Evolutionary conservation across 805 yeast species (phyloP), one percentile per base, ranked within the genome.

Genomic region (Priceomyces fermenticarens): DNA sequence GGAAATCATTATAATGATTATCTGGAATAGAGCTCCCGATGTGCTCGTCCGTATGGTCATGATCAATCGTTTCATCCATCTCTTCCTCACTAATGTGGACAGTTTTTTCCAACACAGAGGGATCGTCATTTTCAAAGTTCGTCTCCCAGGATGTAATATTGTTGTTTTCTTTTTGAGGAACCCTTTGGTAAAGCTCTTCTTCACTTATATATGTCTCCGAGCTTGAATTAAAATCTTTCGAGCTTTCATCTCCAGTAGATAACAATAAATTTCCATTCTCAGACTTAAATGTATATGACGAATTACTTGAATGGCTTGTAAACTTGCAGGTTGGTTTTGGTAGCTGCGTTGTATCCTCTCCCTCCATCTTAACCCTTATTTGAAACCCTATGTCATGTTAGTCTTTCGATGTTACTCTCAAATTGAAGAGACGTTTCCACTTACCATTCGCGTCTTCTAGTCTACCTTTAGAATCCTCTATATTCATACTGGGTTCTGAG

Each of bases 141-240:
- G 58, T 35, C 25, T 49, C 55, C 40, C 56, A 49, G 3, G 54
- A 46, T 28, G 38, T 25, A 27, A 32, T 28, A 14, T 32, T 27
- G 6, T 10, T 20, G 14, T 26, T 35, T 30, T 17, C 20, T 7
- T 17, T 16, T 10, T 27, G 32, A 6, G 15, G 35, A 13, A 14
- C 29, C 3, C 44, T 31, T 20, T 8, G 7, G 8, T 8, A 8
- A 20, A 5, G 25, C 15, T 37, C 47, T n/a, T 30, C 33, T 17
- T 67, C 71, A 45, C 71, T 65, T 13, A 64, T 65, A 35, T 57
- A 69, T 7, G 75, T 70, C 38, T 70, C 75, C 3, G 73, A 63
- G 38, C 67, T 58, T 5, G 74, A 69, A 45, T 62, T 65, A 41
- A 59, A 60, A 35, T 66, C 72, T 36, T 55, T 57, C 30, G 41